Conservation (phyloP, 1,139 yeast genomes). For the Pneumocystis murina region DNA sequence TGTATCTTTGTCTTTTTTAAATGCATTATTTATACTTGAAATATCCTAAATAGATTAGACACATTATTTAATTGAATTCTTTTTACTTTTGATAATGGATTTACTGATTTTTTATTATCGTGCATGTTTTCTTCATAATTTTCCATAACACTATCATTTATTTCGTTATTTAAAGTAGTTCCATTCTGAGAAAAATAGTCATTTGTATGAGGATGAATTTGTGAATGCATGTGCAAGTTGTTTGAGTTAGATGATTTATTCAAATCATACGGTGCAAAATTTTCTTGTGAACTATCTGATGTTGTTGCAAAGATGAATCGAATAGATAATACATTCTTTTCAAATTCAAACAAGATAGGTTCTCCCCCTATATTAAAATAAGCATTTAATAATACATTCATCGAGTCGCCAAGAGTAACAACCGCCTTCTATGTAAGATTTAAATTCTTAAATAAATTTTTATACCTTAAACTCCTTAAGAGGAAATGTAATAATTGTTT, state of each 20-base stretch:
- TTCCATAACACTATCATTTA: neutral
- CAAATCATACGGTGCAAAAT: neutral
- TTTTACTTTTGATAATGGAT: neutral
- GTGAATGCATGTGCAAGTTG: neutral
- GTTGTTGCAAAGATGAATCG: slow-evolving; percentile 11
- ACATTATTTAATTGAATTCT: neutral
- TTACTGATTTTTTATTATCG: neutral
- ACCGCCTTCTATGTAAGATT: slow-evolving; percentile 7
- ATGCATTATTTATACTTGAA: neutral
- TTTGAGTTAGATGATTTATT: neutral
- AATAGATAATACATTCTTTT: slow-evolving; percentile 1
- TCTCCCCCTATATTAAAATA: slow-evolving; percentile 17
- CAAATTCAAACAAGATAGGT: slow-evolving; percentile 18
- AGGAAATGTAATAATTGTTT: slow-evolving; percentile 17
- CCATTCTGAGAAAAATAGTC: neutral
- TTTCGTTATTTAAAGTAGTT: neutral
- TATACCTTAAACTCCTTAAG: slow-evolving; percentile 21
- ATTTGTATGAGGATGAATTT: neutral
- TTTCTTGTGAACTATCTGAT: neutral
- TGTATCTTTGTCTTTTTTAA: neutral
- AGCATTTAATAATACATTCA: slow-evolving; percentile 14
- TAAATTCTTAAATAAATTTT: slow-evolving; percentile 1
- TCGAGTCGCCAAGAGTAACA: slow-evolving; percentile 16
- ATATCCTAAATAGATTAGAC: neutral
- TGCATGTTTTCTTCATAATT: neutral